These are phyloP conservation scores for Triangularia verruculosa DNA, from an alignment of 2,329 filamentous ascomycete genomes.

Conservation along the genomic window DNA sequence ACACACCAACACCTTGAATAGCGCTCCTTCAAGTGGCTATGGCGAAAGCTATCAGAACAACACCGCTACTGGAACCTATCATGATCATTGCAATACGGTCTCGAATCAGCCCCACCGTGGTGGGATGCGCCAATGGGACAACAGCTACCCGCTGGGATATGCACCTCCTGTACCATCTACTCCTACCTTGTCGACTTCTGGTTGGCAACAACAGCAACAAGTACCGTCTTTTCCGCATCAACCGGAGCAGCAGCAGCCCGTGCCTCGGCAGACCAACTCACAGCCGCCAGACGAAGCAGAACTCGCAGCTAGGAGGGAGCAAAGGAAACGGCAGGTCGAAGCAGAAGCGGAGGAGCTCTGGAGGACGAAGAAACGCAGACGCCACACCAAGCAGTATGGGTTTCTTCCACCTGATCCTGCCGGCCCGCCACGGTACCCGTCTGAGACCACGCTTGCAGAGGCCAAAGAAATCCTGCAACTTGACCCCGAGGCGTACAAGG, in stretches of 20 bases:
- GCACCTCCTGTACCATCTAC: neutral
- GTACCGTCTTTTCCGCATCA: neutral
- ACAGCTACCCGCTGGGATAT: neutral
- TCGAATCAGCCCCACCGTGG: neutral
- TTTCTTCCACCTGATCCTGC: conserved; percentile 65
- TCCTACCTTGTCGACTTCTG: neutral
- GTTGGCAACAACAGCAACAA: neutral
- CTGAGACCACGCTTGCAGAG: conserved; percentile 78
- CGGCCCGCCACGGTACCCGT: conserved; percentile 71
- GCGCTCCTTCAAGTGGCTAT: neutral
- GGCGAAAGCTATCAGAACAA: neutral
- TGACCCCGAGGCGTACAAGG: conserved; percentile 55
- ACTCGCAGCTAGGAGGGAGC: conserved; percentile 45
- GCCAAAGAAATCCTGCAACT: conserved; percentile 67
- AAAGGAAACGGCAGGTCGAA: conserved; percentile 53
- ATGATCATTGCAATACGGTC: neutral
- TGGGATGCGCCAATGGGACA: neutral
- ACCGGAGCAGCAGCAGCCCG: neutral
- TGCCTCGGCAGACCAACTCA: neutral
- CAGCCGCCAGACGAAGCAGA: neutral
- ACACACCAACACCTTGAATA: neutral
- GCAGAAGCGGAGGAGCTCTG: conserved; percentile 61
- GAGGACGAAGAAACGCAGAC: conserved; percentile 62
- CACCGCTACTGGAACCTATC: neutral
- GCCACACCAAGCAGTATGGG: conserved; percentile 65